Conservation (phyloP, 2,329 filamentous ascomycete genomes). For the Emergomyces africanus region DNA sequence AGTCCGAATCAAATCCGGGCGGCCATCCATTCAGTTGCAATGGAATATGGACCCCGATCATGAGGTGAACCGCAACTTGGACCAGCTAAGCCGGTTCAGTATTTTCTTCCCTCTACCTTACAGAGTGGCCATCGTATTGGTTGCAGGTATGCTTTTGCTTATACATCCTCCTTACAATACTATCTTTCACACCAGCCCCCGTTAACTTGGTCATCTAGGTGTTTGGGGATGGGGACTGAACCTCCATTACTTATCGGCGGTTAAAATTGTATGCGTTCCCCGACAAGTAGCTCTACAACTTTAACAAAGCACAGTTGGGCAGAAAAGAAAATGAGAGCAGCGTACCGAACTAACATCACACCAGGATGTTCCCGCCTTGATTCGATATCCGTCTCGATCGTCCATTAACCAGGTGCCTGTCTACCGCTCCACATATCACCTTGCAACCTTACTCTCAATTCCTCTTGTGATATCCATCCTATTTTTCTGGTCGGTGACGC, state of each 20-base stretch:
- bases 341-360: slow-evolving; percentile 10
- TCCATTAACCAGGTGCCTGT: slow-evolving; percentile 59
- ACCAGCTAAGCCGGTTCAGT: slow-evolving; percentile 66
- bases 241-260: slow-evolving; percentile 67
- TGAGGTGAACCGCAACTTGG: slow-evolving; percentile 16
- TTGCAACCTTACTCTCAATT: slow-evolving; percentile 63
- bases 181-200: background rate
- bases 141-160: slow-evolving; percentile 53
- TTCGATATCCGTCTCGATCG: slow-evolving; percentile 69
- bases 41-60: slow-evolving; percentile 31
- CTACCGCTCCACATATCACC: slow-evolving; percentile 71
- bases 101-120: slow-evolving; percentile 78
- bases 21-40: slow-evolving; percentile 1
- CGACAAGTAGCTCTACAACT: background rate
- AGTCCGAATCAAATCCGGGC: background rate
- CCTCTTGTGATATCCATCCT: slow-evolving; percentile 60
- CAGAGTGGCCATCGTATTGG: slow-evolving; percentile 71
- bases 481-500: slow-evolving; percentile 73
- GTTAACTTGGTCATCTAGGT: slow-evolving; percentile 38
- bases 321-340: background rate
- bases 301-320: background rate
- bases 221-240: slow-evolving; percentile 94
- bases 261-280: slow-evolving; percentile 56
- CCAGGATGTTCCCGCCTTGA: slow-evolving; percentile 67
- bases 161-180: background rate